phyloP scores from a whole-genome alignment of 805 yeast species.

The Isabelozyma rhagii region DNA sequence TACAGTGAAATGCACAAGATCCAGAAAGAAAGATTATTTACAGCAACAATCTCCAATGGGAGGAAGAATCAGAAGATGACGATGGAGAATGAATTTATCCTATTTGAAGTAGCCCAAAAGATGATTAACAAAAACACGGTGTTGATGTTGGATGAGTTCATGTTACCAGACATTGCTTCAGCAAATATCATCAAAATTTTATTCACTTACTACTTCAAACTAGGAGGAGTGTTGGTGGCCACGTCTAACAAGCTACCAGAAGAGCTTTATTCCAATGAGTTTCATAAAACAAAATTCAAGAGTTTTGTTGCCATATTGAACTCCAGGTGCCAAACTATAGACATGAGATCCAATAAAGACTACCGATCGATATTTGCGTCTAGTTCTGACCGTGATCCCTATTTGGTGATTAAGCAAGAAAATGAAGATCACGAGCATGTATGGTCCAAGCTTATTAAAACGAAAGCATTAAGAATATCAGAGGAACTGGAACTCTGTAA shows the following conservation, averaged over 20 bases:
- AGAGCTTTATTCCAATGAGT: constrained; percentile 64
- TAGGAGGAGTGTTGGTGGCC: constrained; percentile 74
- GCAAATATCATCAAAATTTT: constrained; percentile 65
- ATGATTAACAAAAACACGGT: constrained; percentile 58
- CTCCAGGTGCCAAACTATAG: constrained; percentile 56
- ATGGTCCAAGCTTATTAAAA: constrained; percentile 34
- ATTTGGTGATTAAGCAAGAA: constrained; percentile 27
- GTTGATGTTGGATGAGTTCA: constrained; percentile 67
- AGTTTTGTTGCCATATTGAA: constrained; percentile 56
- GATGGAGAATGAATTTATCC: constrained; percentile 59
- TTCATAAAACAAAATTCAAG: constrained; percentile 55
- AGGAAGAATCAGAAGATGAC: constrained; percentile 21
- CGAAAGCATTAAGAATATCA: constrained; percentile 12
- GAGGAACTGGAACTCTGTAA: constrained; percentile 3
- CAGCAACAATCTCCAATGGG: constrained; percentile 19
- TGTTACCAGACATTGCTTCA: constrained; percentile 73
- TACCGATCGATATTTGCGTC: constrained; percentile 41
- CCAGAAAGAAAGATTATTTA: constrained; percentile 41
- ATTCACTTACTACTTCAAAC: constrained; percentile 64
- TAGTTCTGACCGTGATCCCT: constrained; percentile 16
- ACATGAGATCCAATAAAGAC: constrained; percentile 59
- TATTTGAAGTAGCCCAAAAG: constrained; percentile 65
- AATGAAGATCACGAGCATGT: constrained; percentile 18
- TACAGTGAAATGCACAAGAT: constrained; percentile 58
- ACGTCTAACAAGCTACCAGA: constrained; percentile 73